Evolutionary conservation across 768 basidiomycete genomes (phyloP).

Genomic region (Saitozyma podzolica): DNA sequence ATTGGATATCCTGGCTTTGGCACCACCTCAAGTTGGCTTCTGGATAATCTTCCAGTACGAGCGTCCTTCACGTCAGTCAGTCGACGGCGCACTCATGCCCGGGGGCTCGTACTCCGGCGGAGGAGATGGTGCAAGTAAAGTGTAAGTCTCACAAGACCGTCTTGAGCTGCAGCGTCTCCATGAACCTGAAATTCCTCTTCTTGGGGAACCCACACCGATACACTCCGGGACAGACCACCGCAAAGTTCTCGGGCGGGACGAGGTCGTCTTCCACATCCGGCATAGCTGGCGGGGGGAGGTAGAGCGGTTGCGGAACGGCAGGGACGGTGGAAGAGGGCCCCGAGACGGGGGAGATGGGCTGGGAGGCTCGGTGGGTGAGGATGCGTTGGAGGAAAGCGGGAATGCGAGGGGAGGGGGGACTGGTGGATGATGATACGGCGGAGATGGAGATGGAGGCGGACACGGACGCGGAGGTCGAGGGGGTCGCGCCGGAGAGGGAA

Average conservation of each 20-base stretch:
- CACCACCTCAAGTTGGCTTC: conserved; percentile 53
- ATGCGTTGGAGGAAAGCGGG: not conserved
- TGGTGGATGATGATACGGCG: too few species aligned
- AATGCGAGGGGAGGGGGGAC: not conserved
- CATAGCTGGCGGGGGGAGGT: conserved; percentile 41
- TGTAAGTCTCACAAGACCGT: conserved; percentile 51
- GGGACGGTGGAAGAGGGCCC: conserved; percentile 2
- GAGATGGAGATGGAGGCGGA: too few species aligned
- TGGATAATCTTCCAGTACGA: conserved; percentile 54
- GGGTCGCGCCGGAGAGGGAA: too few species aligned
- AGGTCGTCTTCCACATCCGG: conserved; percentile 39
- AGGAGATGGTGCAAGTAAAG: not conserved
- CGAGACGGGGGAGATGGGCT: not conserved
- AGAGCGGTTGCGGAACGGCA: conserved; percentile 23
- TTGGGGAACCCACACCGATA: conserved; percentile 53
- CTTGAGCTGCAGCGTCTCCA: conserved; percentile 51
- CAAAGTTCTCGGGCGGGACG: conserved; percentile 54
- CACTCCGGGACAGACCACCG: conserved; percentile 46
- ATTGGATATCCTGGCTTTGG: conserved; percentile 51
- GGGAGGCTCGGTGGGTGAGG: not conserved
- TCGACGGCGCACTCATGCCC: not conserved
- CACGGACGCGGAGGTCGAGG: too few species aligned
- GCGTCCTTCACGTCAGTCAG: conserved; percentile 28
- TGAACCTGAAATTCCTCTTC: conserved; percentile 51
- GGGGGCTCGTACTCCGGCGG: too few species aligned